phyloP scores from a whole-genome alignment of 2,329 filamentous ascomycete species.

The Trichoderma sp. region DNA sequence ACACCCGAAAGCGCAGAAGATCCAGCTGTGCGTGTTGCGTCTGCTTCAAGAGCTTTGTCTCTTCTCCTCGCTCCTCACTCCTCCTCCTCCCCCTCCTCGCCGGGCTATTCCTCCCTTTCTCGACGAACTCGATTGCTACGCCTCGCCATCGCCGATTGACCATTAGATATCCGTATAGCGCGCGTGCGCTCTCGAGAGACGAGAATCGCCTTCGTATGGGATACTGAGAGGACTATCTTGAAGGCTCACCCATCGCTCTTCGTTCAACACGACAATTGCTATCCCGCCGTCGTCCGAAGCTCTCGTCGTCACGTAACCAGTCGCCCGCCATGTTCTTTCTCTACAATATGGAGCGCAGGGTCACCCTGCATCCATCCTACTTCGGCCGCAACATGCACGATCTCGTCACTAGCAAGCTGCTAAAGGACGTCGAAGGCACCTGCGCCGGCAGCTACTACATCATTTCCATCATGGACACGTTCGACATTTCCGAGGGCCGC shows the following conservation, averaged over 20 bases:
- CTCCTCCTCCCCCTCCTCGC: background rate
- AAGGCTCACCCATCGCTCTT: background rate
- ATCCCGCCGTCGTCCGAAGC: background rate
- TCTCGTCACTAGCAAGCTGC: constrained; percentile 83
- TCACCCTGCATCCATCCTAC: constrained; percentile 94
- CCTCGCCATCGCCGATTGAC: background rate
- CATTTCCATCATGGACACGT: constrained; percentile 95
- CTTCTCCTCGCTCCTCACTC: background rate
- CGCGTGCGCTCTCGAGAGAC: background rate
- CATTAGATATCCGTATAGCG: background rate
- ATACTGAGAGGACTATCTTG: background rate
- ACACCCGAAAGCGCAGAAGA: constrained; percentile 18
- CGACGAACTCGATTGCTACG: background rate
- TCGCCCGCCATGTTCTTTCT: constrained; percentile 86
- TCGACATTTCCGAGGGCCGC: constrained; percentile 89
- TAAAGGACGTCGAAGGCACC: constrained; percentile 91
- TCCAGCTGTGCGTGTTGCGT: constrained; percentile 13
- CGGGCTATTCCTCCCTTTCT: background rate
- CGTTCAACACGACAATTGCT: background rate
- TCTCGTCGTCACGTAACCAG: constrained; percentile 1
- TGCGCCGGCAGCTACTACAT: constrained; percentile 97
- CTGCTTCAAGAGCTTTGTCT: constrained; percentile 4
- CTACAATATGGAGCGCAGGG: constrained; percentile 91
- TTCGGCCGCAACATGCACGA: constrained; percentile 94
- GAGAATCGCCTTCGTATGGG: background rate